phyloP scores from a whole-genome alignment of 441 rosid species.

The Codiaeum variegatum region DNA sequence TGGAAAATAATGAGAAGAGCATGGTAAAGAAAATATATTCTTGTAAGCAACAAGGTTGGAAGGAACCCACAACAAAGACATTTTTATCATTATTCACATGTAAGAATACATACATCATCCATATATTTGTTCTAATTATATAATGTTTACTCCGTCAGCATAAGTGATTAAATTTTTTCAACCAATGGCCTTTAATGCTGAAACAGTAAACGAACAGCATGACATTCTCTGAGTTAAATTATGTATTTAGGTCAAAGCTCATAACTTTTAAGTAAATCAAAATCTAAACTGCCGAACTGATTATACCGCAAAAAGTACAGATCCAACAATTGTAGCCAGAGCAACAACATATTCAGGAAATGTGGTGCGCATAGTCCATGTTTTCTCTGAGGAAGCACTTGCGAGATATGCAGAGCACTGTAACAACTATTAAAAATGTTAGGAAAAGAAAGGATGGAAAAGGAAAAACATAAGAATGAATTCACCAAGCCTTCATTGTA shows the following conservation, averaged over 20 bases:
- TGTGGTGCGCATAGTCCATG: slow-evolving; percentile 92
- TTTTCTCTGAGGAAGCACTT: slow-evolving; percentile 74
- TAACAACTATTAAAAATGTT: slow-evolving; percentile 14
- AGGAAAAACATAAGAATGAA: slow-evolving; percentile 17
- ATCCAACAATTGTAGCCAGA: slow-evolving; percentile 95
- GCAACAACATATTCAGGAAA: slow-evolving; percentile 99
- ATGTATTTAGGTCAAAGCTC: neutral
- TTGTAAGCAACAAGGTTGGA: neutral
- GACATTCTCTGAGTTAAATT: neutral
- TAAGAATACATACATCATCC: neutral
- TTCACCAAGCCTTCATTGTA: slow-evolving; percentile 8
- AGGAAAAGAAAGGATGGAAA: slow-evolving; percentile 17
- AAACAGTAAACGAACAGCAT: neutral
- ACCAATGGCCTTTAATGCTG: neutral
- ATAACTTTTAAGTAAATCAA: slow-evolving; percentile 7
- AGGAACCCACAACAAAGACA: neutral
- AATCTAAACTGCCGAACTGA: slow-evolving; percentile 17
- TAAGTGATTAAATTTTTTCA: neutral
- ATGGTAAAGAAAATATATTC: slow-evolving; percentile 1
- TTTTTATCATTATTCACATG: neutral
- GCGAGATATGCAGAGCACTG: slow-evolving; percentile 91
- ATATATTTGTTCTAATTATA: neutral
- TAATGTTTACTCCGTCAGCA: neutral
- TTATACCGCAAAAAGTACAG: slow-evolving; percentile 90
- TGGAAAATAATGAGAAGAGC: slow-evolving; percentile 29